phyloP scores from a whole-genome alignment of 2,329 filamentous ascomycete species.

The Pestalotiopsis sp. region DNA sequence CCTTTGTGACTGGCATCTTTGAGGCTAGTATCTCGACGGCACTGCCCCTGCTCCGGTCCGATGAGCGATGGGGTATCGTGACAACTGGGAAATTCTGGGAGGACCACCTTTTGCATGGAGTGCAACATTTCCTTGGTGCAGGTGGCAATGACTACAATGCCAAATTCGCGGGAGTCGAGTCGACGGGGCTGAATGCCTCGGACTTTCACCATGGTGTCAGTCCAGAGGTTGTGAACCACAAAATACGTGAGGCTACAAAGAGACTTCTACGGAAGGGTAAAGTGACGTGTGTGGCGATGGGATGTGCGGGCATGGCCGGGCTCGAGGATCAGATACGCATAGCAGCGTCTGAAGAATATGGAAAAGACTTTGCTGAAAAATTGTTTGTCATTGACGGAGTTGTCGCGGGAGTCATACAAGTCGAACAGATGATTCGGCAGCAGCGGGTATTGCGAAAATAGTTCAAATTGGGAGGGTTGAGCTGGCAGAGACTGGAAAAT shows the following conservation, averaged over 20 bases:
- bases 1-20: conserved; percentile 79
- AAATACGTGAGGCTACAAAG: conserved; percentile 72
- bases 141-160: conserved; percentile 32
- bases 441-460: conserved; percentile 35
- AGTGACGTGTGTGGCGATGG: conserved; percentile 75
- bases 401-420: conserved; percentile 66
- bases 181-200: conserved; percentile 77
- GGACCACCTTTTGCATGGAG: conserved; percentile 67
- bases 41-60: conserved; percentile 51
- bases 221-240: conserved; percentile 63
- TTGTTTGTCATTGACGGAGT: conserved; percentile 79
- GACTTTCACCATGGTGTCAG: conserved; percentile 75
- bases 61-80: conserved; percentile 78
- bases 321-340: conserved; percentile 76
- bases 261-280: conserved; percentile 59
- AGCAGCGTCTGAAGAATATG: conserved; percentile 67
- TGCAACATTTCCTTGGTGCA: conserved; percentile 63
- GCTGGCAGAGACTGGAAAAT: neutral
- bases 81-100: conserved; percentile 89
- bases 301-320: conserved; percentile 90
- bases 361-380: conserved; percentile 56
- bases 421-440: conserved; percentile 57
- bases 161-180: conserved; percentile 79
- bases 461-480: neutral
- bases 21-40: conserved; percentile 76